phyloP scores from a whole-genome alignment of 2,329 filamentous ascomycete species.

The Microdochium bolleyi region DNA sequence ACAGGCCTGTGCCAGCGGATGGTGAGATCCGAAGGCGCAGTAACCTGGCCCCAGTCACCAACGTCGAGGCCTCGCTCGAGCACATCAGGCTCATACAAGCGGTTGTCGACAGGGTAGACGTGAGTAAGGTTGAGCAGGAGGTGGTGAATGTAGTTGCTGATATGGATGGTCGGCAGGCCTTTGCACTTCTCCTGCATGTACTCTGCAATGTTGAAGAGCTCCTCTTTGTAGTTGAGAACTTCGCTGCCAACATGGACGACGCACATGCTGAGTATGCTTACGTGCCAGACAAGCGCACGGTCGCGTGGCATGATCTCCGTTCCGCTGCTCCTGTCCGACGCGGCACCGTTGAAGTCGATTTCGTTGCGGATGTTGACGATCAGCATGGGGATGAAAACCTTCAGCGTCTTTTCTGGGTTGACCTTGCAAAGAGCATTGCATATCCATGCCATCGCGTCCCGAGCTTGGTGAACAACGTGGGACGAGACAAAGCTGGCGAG shows the following conservation, averaged over 20 bases:
- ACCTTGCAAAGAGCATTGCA: constrained; percentile 95
- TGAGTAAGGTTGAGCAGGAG: constrained; percentile 89
- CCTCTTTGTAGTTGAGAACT: constrained; percentile 79
- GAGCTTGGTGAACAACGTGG: constrained; percentile 92
- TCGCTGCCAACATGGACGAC: constrained; percentile 92
- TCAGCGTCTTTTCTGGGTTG: constrained; percentile 86
- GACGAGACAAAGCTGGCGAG: constrained; percentile 84
- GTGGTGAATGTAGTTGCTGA: constrained; percentile 97
- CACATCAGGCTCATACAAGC: constrained; percentile 74
- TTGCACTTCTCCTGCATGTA: constrained; percentile 97
- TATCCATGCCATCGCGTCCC: constrained; percentile 98
- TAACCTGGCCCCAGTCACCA: constrained; percentile 76
- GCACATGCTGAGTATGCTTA: constrained; percentile 96
- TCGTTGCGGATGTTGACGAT: constrained; percentile 90
- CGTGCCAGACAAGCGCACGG: constrained; percentile 88
- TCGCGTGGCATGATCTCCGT: constrained; percentile 90
- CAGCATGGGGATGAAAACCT: constrained; percentile 82
- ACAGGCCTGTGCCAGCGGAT: constrained; percentile 89
- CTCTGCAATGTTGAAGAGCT: constrained; percentile 82
- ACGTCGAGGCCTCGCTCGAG: constrained; percentile 64
- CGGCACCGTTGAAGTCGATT: constrained; percentile 93
- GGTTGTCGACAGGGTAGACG: constrained; percentile 86
- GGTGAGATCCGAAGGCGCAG: constrained; percentile 65
- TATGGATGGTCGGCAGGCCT: constrained; percentile 87
- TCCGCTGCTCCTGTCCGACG: constrained; percentile 87